Evolutionary conservation across 2,329 filamentous ascomycete species (phyloP).

Genomic region (Botrytis byssoidea): DNA sequence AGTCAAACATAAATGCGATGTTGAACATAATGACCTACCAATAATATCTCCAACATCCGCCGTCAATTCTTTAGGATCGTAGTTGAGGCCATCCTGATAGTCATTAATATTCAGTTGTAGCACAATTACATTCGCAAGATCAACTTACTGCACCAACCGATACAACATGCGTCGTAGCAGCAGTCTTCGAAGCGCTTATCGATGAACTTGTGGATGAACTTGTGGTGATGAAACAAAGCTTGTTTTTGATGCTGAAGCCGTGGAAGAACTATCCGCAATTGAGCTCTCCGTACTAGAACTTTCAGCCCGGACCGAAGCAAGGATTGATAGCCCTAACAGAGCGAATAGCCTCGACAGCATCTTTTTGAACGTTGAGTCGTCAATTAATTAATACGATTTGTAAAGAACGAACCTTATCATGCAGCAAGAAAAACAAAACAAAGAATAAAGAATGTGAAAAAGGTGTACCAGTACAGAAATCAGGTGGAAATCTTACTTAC

Average conservation of each 20-base stretch:
- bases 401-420: constrained; percentile 7
- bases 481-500: constrained; percentile 10
- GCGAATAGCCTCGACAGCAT: constrained; percentile 5
- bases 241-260: constrained; percentile 3
- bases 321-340: constrained; percentile 6
- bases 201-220: constrained; percentile 14
- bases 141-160: constrained; percentile 38
- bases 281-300: not conserved
- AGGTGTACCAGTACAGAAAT: not conserved
- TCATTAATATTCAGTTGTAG: constrained; percentile 16
- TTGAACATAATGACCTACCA: constrained; percentile 35
- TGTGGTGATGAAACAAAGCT: constrained; percentile 4
- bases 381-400: constrained; percentile 12
- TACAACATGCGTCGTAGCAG: constrained; percentile 34
- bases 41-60: constrained; percentile 50
- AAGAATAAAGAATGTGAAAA: not conserved
- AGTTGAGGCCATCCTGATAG: constrained; percentile 34
- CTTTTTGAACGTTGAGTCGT: constrained; percentile 5
- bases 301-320: constrained; percentile 8
- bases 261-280: not conserved
- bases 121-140: not conserved
- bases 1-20: not conserved
- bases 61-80: constrained; percentile 40
- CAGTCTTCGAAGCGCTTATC: constrained; percentile 27
- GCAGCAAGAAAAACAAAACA: constrained; percentile 1